phyloP scores from a whole-genome alignment of 2,329 filamentous ascomycete species.

The Trichoderma asperellum region DNA sequence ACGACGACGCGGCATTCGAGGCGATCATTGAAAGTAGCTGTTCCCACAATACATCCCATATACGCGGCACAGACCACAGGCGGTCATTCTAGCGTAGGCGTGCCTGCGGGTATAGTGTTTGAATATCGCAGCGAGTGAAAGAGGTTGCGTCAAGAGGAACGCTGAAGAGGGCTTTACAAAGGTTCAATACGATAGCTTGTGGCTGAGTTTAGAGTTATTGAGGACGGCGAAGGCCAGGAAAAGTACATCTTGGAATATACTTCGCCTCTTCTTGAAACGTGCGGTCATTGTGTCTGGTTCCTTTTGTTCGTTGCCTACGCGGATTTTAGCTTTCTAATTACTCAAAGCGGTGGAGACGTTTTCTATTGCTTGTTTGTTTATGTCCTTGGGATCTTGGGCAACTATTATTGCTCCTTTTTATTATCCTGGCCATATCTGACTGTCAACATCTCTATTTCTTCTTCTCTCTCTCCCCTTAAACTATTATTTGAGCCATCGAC shows the following conservation, averaged over 20 bases:
- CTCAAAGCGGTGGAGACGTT: constrained; percentile 6
- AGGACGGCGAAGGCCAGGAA: constrained; percentile 33
- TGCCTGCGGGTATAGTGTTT: constrained; percentile 27
- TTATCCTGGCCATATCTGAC: constrained; percentile 5
- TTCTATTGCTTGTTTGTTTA: constrained; percentile 6
- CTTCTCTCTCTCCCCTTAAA: not conserved
- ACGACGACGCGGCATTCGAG: constrained; percentile 12
- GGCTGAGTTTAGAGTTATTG: constrained; percentile 35
- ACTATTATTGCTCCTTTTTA: not conserved
- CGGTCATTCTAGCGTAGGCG: constrained; percentile 19
- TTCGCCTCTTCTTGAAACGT: constrained; percentile 36
- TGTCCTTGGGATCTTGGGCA: not conserved
- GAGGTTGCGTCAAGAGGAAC: constrained; percentile 31
- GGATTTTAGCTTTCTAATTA: constrained; percentile 14
- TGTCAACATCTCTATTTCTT: not conserved
- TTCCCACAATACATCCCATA: not conserved
- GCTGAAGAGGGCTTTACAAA: constrained; percentile 33
- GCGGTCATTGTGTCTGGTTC: constrained; percentile 33
- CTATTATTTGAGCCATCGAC: constrained; percentile 20
- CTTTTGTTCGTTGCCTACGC: constrained; percentile 12
- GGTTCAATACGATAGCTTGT: constrained; percentile 35
- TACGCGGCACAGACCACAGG: not conserved
- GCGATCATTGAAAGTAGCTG: constrained; percentile 15
- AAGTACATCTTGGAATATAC: constrained; percentile 40
- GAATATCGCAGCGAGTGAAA: constrained; percentile 14